Base-by-base conservation (phyloP, 2,329 filamentous ascomycete species). In the Lojkania enalia region DNA sequence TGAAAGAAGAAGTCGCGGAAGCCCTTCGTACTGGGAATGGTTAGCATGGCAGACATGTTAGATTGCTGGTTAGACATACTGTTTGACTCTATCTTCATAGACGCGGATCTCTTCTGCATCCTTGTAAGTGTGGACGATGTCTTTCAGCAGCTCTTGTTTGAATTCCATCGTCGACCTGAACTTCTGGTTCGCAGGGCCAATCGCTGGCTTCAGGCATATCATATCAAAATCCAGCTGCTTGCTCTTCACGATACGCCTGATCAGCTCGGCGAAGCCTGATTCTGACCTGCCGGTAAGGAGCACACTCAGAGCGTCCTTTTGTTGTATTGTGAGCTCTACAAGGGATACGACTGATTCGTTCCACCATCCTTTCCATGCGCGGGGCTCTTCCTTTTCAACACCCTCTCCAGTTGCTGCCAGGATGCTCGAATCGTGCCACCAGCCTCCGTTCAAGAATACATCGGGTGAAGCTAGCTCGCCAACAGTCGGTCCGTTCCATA, bases 371-470 rank as follows among this genome's bases (percentile, higher is more conserved):
- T 87, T 76, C 92, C 92, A 99, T 7, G 82, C 91, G 18, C 84
- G 83, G 31, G 80, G 76, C 68, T 97, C 91, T 71, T 97, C 94
- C 45, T 81, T 82, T 39, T 89, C 88, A 4, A 86, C 67, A 13
- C 94, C 94, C 45, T 90, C 81, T 40, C 94, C 94, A 1, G 90
- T 96, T 2, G 91, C 85, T 9, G 86, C 83, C 18, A 99, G 83
- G 51, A 99, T 91, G 52, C 83, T 83, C 32, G 83, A 81, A 64
- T 97, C 91, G 71, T 99, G 94, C 94, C 94, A 99, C 94, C 94
- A 99, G 51, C 92, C 90, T 54, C 91, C 92, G 55, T 86, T 87
- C 50, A 84, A 75, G 58, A 97, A 88, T 40, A 81, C 78, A 54
- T 95, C 87, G 54, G 87, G 85, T 35, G 79, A 84, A 48, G 87